Percentiles rank a stretch among this genome's conserved stretches.
Evolutionary conservation across 1,284 basidiomycete species (phyloP).

Genomic region (Ceratobasidium sp.): DNA sequence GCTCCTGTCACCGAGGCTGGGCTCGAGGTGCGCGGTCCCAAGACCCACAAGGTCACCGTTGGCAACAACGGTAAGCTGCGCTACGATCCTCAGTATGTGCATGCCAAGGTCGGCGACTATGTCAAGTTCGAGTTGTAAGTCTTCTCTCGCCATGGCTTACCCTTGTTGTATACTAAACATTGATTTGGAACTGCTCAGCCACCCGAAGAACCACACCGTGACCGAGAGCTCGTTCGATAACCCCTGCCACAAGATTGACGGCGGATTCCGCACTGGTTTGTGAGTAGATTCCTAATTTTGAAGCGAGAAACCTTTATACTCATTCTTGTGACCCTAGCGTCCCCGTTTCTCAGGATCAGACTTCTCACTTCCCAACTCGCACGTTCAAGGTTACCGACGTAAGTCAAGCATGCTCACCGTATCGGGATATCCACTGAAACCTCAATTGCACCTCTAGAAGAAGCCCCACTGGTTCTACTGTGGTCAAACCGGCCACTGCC

Average conservation of each 20-base stretch:
- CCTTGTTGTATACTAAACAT: not conserved
- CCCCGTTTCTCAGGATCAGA: constrained; percentile 2
- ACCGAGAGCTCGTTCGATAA: constrained; percentile 19
- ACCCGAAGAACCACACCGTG: constrained; percentile 38
- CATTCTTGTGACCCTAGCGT: not conserved
- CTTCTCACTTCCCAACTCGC: constrained; percentile 19
- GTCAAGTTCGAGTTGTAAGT: constrained; percentile 35
- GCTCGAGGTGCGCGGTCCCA: constrained; percentile 18
- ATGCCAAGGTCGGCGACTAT: constrained; percentile 22
- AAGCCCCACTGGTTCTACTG: constrained; percentile 48
- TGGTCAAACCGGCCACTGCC: constrained; percentile 43
- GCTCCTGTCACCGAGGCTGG: not conserved
- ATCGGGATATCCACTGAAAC: not conserved
- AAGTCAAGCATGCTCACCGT: constrained; percentile 3
- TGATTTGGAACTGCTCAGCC: not conserved
- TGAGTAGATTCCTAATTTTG: not conserved
- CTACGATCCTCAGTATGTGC: constrained; percentile 1
- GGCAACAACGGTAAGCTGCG: not conserved
- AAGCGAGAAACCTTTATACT: not conserved
- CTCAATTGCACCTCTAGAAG: not conserved
- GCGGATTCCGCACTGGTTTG: constrained; percentile 27
- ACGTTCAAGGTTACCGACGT: constrained; percentile 40
- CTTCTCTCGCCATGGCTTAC: not conserved
- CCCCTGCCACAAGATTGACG: not conserved
- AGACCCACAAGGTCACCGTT: constrained; percentile 11